Percentiles rank a stretch among this genome's conserved stretches.
These are phyloP conservation scores for Leishmania braziliensis DNA, from an alignment of 208 protist species.

Conservation along the genomic window DNA sequence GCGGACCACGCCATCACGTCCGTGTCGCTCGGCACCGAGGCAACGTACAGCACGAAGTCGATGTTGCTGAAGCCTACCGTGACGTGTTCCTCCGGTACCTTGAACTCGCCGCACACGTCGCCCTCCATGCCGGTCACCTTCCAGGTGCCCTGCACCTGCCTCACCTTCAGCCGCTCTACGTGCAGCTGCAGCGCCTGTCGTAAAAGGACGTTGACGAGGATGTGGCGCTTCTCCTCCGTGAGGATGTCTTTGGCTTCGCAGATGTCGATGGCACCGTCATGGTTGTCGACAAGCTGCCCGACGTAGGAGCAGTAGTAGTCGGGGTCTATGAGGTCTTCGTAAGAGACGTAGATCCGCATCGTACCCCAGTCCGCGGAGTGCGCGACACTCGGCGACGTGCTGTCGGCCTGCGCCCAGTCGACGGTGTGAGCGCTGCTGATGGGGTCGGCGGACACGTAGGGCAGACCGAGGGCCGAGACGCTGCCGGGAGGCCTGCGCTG, in stretches of 20 bases:
- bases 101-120: neutral
- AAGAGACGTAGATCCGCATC: no score
- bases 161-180: slow-evolving; percentile 52
- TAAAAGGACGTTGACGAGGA: slow-evolving; percentile 36
- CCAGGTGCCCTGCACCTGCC: slow-evolving; percentile 14
- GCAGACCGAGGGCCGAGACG: no score
- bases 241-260: slow-evolving; percentile 41
- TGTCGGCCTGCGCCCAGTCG: no score
- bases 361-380: no score
- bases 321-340: no score
- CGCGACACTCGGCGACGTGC: no score
- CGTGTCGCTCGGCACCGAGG: slow-evolving; percentile 35
- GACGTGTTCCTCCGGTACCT: slow-evolving; percentile 25
- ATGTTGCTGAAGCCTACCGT: slow-evolving; percentile 36
- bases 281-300: slow-evolving; percentile 22
- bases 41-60: slow-evolving; percentile 78
- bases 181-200: slow-evolving; percentile 50
- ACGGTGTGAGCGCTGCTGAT: no score
- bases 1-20: slow-evolving; percentile 56
- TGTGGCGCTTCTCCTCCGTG: slow-evolving; percentile 31
- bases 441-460: no score
- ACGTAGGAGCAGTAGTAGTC: slow-evolving; percentile 48
- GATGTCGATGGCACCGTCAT: slow-evolving; percentile 13
- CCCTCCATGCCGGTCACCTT: slow-evolving; percentile 13
- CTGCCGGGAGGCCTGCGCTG: neutral